Conservation (phyloP, 2,329 filamentous ascomycete genomes). For the Epichloe brachyelytri region DNA sequence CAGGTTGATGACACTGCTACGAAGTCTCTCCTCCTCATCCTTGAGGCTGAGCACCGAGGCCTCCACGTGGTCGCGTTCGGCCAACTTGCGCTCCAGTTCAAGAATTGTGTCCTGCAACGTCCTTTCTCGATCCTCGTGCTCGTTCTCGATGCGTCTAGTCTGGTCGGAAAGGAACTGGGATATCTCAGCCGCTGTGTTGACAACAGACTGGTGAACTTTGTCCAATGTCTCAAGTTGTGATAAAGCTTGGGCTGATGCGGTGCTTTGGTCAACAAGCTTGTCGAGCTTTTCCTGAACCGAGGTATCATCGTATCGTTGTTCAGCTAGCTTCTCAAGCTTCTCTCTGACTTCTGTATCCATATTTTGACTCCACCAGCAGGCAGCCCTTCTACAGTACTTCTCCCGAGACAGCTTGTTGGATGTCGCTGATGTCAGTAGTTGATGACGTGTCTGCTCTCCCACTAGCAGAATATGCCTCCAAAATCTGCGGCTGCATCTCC, state of each 20-base stretch:
- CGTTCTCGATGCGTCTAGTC: conserved; percentile 59
- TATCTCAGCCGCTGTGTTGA: conserved; percentile 72
- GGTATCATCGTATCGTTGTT: conserved; percentile 17
- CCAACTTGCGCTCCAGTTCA: conserved; percentile 63
- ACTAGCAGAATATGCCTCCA: conserved; percentile 78
- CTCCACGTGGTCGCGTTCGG: conserved; percentile 50
- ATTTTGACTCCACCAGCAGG: conserved; percentile 32
- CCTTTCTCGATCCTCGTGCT: conserved; percentile 66
- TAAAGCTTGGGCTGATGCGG: conserved; percentile 55
- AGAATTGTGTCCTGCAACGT: conserved; percentile 68
- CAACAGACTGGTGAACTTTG: conserved; percentile 77
- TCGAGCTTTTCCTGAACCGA: conserved; percentile 26
- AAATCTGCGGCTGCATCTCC: conserved; percentile 79
- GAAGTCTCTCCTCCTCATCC: conserved; percentile 40
- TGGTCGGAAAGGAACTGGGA: conserved; percentile 70
- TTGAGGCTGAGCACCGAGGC: conserved; percentile 37
- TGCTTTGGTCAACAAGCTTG: conserved; percentile 47
- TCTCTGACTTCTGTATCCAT: conserved; percentile 34
- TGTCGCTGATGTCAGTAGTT: conserved; percentile 38
- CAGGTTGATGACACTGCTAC: conserved; percentile 43
- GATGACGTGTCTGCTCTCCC: conserved; percentile 66
- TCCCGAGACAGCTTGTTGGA: too few species aligned
- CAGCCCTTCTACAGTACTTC: too few species aligned
- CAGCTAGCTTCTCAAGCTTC: conserved; percentile 34
- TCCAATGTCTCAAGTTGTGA: conserved; percentile 72